Evolutionary conservation across 1,139 yeast species (phyloP), one percentile per base, ranked within the genome.

Genomic region (Wickerhamiella pararugosa): DNA sequence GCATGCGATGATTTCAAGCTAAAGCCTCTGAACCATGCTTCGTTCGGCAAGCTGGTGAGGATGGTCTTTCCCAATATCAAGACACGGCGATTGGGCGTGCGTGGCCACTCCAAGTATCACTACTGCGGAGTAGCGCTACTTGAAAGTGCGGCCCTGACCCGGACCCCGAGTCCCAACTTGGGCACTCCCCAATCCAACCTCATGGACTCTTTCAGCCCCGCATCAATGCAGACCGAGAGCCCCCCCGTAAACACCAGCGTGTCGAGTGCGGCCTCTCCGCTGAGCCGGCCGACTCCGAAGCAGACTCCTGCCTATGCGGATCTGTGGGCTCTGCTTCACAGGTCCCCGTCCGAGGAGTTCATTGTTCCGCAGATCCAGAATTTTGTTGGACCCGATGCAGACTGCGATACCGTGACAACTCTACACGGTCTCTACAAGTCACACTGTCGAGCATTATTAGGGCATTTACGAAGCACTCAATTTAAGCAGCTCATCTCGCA

Each of bases 41-140:
- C 87, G 8, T 76, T 86, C 58, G 96, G 96, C 11, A 83, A 83
- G 55, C 65, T 86, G 37, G 87, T 86, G 8, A 70, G 82, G 47
- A 66, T 79, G 6, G 63, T 79, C 9, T 84, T 75, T 54, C 95
- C 95, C 2, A 69, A 68, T 44, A 66, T 84, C 49, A 78, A 82
- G 29, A 82, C 94, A 0, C 70, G 96, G 51, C 69, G 97, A 47
- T 65, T 86, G 46, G 97, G 96, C 8, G 78, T 79, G 62, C 68
- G 95, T 43, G 95, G 95, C 6, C 87, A 81, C 55, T 78, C 90
- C 21, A 82, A 83, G 55, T 86, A 87, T 58, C 94, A 86, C 57
- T 87, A 86, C 58, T 83, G 94, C 62, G 96, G 96, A 1, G 67
- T 86, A 42, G 72, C 71, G 51, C 60, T 86, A 42, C 62, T 72